A percentile compares a stretch with the other conserved stretches of the same genome.
Conservation (phyloP, 2,329 filamentous ascomycete genomes). For the Paracamarosporium sp. region DNA sequence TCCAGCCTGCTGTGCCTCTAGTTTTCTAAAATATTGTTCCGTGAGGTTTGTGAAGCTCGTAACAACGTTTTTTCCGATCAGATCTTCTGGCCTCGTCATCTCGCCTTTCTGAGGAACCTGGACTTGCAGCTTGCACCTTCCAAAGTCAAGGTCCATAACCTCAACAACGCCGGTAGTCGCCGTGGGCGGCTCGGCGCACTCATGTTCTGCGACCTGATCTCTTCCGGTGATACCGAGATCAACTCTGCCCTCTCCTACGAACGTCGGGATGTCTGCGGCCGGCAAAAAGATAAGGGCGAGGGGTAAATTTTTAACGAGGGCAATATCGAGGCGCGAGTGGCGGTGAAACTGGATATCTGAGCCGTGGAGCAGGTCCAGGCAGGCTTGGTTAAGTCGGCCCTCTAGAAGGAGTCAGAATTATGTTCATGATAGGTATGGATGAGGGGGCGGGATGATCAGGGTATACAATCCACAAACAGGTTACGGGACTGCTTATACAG, state of each 20-base stretch:
- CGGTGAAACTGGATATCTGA: conserved; percentile 96
- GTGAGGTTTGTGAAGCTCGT: conserved; percentile 92
- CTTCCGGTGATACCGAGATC: conserved; percentile 94
- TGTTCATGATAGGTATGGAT: background rate
- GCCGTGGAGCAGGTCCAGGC: conserved; percentile 88
- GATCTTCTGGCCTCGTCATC: conserved; percentile 72
- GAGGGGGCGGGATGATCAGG: too few species aligned
- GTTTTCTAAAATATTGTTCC: conserved; percentile 79
- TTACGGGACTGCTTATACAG: background rate
- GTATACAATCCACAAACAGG: background rate
- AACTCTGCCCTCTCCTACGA: conserved; percentile 92
- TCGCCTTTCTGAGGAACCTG: conserved; percentile 88
- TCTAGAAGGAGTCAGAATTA: conserved; percentile 60
- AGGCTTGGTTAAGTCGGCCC: conserved; percentile 87
- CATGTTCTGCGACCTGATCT: conserved; percentile 92
- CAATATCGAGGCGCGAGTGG: conserved; percentile 94
- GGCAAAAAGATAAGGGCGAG: conserved; percentile 97
- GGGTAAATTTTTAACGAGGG: conserved; percentile 94
- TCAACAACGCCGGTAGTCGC: conserved; percentile 71
- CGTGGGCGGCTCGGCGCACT: conserved; percentile 63
- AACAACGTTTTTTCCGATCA: conserved; percentile 91
- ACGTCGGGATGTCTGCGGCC: conserved; percentile 95
- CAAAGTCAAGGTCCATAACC: conserved; percentile 89
- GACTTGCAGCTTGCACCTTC: conserved; percentile 91
- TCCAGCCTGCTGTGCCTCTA: conserved; percentile 65